phyloP scores from a whole-genome alignment of 1,139 yeast species.

The Yamadazyma mexicana region DNA sequence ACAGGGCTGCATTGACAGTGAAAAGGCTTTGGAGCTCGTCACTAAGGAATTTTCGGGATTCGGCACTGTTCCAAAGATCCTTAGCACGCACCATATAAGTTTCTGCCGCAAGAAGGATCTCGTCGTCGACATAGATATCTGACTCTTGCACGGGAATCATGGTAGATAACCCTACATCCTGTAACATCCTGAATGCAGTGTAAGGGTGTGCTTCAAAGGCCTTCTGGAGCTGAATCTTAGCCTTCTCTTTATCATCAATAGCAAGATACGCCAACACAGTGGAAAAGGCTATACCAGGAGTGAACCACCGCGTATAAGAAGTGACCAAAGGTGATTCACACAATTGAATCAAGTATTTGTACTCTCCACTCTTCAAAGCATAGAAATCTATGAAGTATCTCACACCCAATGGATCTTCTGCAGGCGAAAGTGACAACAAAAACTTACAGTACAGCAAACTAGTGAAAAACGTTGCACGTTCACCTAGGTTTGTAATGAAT shows the following conservation, averaged over 20 bases:
- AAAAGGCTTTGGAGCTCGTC: conserved; percentile 44
- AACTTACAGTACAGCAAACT: conserved; percentile 76
- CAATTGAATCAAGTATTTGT: conserved; percentile 57
- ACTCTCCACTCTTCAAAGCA: conserved; percentile 67
- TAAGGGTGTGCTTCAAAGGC: conserved; percentile 64
- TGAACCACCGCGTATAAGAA: conserved; percentile 65
- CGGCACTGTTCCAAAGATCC: conserved; percentile 49
- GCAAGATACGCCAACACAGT: conserved; percentile 58
- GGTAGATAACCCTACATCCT: conserved; percentile 33
- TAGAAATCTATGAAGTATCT: conserved; percentile 81
- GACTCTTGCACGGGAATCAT: conserved; percentile 22
- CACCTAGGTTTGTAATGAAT: conserved; percentile 68
- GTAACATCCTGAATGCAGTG: conserved; percentile 53
- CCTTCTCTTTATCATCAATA: conserved; percentile 39
- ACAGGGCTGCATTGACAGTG: conserved; percentile 9
- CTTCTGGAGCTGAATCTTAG: conserved; percentile 42
- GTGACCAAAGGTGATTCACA: conserved; percentile 53
- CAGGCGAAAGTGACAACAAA: conserved; percentile 67
- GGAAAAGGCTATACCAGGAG: conserved; percentile 75
- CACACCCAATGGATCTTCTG: conserved; percentile 83
- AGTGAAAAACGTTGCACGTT: conserved; percentile 74
- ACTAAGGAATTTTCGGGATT: conserved; percentile 47
- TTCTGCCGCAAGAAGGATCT: conserved; percentile 39
- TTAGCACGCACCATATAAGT: conserved; percentile 55
- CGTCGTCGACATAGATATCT: conserved; percentile 24